Percentiles rank a stretch among this genome's conserved stretches.
These are phyloP conservation scores for Ziziphus jujuba DNA, from an alignment of 306 rosid species.

Conservation along the genomic window DNA sequence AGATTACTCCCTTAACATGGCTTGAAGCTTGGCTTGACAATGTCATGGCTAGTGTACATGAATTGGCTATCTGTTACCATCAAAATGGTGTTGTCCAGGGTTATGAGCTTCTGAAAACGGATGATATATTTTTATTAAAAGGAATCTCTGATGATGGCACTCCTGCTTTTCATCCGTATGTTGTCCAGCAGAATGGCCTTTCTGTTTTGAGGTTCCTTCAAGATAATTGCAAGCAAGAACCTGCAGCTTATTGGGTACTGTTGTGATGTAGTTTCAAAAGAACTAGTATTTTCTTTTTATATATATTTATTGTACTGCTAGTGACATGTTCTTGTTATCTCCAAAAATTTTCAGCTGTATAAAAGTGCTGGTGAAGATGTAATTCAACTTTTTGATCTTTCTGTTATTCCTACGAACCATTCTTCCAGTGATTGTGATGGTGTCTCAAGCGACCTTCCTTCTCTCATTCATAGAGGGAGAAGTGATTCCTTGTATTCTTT, in stretches of 20 bases:
- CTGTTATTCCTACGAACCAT: conserved; percentile 68
- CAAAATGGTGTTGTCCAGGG: conserved; percentile 95
- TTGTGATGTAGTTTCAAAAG: conserved; percentile 16
- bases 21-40: conserved; percentile 99
- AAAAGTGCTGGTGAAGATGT: conserved; percentile 96
- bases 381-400: conserved; percentile 93
- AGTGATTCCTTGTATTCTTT: conserved; percentile 83
- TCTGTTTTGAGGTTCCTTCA: conserved; percentile 96
- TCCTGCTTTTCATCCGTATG: conserved; percentile 94
- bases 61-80: conserved; percentile 96
- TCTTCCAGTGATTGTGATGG: conserved; percentile 61
- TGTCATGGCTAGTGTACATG: conserved; percentile 98
- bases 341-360: conserved; percentile 65
- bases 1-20: conserved; percentile 96
- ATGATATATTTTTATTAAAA: conserved; percentile 84
- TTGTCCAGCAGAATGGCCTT: conserved; percentile 93
- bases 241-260: conserved; percentile 96
- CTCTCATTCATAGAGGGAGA: conserved; percentile 63
- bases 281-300: conserved; percentile 11
- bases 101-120: conserved; percentile 89
- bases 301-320: conserved; percentile 14
- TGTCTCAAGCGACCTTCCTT: conserved; percentile 68
- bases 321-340: conserved; percentile 1
- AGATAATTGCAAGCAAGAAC: conserved; percentile 98
- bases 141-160: conserved; percentile 94